Evolutionary conservation across 768 basidiomycete species (phyloP).

Genomic region (Suillus subalutaceus): DNA sequence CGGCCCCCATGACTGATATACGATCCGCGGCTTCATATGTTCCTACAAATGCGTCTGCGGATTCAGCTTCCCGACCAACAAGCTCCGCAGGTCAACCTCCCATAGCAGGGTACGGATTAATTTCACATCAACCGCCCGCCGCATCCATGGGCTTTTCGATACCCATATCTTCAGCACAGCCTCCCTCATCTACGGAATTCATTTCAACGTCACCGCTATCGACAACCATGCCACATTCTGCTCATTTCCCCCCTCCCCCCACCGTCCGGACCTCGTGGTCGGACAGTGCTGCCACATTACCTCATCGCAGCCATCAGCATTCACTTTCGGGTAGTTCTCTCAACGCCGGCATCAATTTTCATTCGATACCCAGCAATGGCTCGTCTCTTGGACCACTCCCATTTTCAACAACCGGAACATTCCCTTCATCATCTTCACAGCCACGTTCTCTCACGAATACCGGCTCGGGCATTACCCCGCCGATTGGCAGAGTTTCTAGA

Average conservation of each 20-base stretch:
- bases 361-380: constrained; percentile 36
- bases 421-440: constrained; percentile 31
- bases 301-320: constrained; percentile 35
- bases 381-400: constrained; percentile 30
- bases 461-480: constrained; percentile 33
- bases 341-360: constrained; percentile 28
- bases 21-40: constrained; percentile 27
- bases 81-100: constrained; percentile 34
- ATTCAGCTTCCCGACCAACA: constrained; percentile 34
- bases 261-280: constrained; percentile 32
- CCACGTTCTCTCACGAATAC: constrained; percentile 22
- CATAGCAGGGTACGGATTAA: constrained; percentile 23
- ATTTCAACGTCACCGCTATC: constrained; percentile 25
- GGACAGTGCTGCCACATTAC: constrained; percentile 30
- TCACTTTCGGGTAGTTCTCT: constrained; percentile 34
- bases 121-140: constrained; percentile 23
- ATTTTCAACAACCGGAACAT: constrained; percentile 35
- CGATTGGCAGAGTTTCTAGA: constrained; percentile 57
- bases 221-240: constrained; percentile 23
- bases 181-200: constrained; percentile 27
- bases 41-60: constrained; percentile 28
- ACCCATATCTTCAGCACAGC: constrained; percentile 18
- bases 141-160: constrained; percentile 23
- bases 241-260: constrained; percentile 27
- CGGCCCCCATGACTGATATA: constrained; percentile 29